phyloP scores from a whole-genome alignment of 2,329 filamentous ascomycete species.

The Phaeoacremonium minimum region DNA sequence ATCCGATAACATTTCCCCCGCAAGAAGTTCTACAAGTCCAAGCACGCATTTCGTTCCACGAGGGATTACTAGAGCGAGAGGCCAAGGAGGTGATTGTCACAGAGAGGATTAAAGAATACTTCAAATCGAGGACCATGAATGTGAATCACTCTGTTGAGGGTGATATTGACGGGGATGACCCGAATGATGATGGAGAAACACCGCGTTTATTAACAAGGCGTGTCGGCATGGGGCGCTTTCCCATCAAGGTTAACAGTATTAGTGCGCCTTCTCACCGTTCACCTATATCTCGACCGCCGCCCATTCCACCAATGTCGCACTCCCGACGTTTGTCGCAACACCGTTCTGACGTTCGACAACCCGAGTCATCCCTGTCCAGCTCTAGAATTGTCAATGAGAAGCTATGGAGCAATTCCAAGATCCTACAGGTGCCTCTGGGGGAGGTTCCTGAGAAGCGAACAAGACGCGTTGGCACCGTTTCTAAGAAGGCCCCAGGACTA shows the following conservation, averaged over 20 bases:
- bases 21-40: conserved; percentile 61
- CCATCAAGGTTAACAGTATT: conserved; percentile 67
- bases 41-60: conserved; percentile 50
- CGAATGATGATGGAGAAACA: conserved; percentile 73
- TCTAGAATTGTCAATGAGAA: conserved; percentile 68
- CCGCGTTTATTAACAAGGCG: conserved; percentile 65
- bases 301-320: conserved; percentile 77
- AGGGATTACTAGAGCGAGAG: conserved; percentile 55
- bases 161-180: conserved; percentile 56
- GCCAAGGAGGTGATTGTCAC: conserved; percentile 58
- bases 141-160: conserved; percentile 49
- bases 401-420: conserved; percentile 62
- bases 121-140: conserved; percentile 48
- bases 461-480: conserved; percentile 59
- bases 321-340: conserved; percentile 72
- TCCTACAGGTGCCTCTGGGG: conserved; percentile 39
- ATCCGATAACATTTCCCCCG: conserved; percentile 77
- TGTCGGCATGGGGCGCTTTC: conserved; percentile 61
- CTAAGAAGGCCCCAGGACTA: conserved; percentile 55
- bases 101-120: conserved; percentile 56
- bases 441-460: conserved; percentile 50
- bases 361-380: conserved; percentile 65
- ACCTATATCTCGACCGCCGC: conserved; percentile 64
- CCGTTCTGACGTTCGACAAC: conserved; percentile 59
- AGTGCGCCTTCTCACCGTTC: conserved; percentile 67